phyloP scores from a whole-genome alignment of 2,329 filamentous ascomycete species.

The Diaporthe destruens region DNA sequence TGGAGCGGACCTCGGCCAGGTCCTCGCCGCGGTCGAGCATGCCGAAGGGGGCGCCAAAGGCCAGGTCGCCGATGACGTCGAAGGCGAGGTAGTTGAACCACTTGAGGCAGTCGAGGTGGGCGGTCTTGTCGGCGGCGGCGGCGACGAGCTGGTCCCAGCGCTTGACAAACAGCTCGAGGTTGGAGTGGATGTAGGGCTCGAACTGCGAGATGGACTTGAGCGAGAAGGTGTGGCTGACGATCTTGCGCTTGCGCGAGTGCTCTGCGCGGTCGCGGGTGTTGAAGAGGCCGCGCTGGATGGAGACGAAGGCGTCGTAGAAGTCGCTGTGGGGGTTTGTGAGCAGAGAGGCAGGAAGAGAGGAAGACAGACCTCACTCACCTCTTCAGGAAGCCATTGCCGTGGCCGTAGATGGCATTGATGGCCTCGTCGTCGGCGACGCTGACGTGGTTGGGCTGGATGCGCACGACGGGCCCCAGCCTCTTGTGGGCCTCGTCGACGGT shows the following conservation, averaged over 20 bases:
- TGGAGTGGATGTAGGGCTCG: conserved; percentile 88
- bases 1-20: conserved; percentile 77
- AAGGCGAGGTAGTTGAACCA: conserved; percentile 81
- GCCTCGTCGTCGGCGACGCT: conserved; percentile 85
- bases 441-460: conserved; percentile 87
- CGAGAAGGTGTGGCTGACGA: conserved; percentile 87
- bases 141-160: conserved; percentile 77
- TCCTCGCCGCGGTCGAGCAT: conserved; percentile 85
- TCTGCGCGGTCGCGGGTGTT: conserved; percentile 87
- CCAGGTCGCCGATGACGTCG: conserved; percentile 67
- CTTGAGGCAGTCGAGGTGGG: conserved; percentile 77
- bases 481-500: conserved; percentile 80
- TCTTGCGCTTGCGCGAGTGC: conserved; percentile 90
- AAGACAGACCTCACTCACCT: conserved; percentile 61
- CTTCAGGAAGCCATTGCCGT: conserved; percentile 82
- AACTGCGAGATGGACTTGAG: conserved; percentile 85
- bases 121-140: conserved; percentile 60
- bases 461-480: conserved; percentile 81
- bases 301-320: conserved; percentile 93
- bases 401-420: conserved; percentile 82
- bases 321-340: conserved; percentile 62
- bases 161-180: conserved; percentile 78
- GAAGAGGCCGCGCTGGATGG: conserved; percentile 87
- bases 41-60: conserved; percentile 83
- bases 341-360: too few species aligned